These are phyloP conservation scores for Gynandropsis gynandra DNA, from an alignment of 345 rosid species.

Conservation along the genomic window DNA sequence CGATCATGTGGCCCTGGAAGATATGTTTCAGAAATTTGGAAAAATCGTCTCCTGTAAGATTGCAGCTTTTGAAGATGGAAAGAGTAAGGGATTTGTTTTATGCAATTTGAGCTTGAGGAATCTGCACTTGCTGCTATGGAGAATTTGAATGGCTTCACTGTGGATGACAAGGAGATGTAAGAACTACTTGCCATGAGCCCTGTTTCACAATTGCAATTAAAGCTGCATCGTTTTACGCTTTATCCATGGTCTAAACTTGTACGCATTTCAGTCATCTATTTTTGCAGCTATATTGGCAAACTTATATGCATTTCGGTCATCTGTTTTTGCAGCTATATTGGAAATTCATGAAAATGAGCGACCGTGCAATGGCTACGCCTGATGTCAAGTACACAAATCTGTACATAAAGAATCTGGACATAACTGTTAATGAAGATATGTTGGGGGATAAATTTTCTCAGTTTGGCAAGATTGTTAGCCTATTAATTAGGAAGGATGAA, in stretches of 20 bases:
- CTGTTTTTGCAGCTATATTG: slow-evolving; percentile 41
- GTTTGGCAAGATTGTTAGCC: slow-evolving; percentile 57
- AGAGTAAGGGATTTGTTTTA: slow-evolving; percentile 69
- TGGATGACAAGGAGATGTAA: slow-evolving; percentile 57
- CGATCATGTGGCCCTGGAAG: slow-evolving; percentile 39
- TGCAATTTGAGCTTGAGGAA: slow-evolving; percentile 52
- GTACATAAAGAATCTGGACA: slow-evolving; percentile 61
- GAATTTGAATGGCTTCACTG: slow-evolving; percentile 35
- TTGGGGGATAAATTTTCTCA: slow-evolving; percentile 46
- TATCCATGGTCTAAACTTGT: not conserved
- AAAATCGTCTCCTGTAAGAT: slow-evolving; percentile 58
- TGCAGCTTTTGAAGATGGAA: slow-evolving; percentile 48
- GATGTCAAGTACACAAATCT: slow-evolving; percentile 59
- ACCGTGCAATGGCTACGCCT: slow-evolving; percentile 37
- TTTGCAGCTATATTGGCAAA: too few species aligned
- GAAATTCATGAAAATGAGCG: slow-evolving; percentile 51
- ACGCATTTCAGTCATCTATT: too few species aligned
- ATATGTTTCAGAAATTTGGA: slow-evolving; percentile 50
- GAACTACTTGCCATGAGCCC: too few species aligned
- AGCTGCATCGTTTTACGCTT: too few species aligned
- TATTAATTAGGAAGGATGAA: slow-evolving; percentile 40
- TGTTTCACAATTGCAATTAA: too few species aligned
- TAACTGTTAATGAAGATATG: slow-evolving; percentile 42
- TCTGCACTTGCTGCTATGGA: slow-evolving; percentile 66
- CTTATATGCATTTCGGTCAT: too few species aligned